Evolutionary conservation across 345 rosid species (phyloP).

Genomic region (Eucalyptus camaldulensis): DNA sequence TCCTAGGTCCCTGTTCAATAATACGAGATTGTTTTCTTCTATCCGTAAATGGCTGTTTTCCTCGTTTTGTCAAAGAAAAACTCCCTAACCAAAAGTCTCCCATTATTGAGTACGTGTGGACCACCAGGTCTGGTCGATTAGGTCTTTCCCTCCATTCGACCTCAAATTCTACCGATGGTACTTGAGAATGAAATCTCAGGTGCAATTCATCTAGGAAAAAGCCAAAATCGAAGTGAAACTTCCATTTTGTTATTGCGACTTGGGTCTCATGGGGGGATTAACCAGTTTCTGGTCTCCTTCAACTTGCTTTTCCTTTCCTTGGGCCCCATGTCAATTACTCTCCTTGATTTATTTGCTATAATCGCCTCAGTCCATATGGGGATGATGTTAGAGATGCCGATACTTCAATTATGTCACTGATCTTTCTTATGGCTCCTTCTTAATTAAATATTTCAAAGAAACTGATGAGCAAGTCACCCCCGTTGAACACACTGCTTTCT

Average conservation of each 20-base stretch:
- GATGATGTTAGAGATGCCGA: not conserved
- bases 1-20: too few relatives aligned
- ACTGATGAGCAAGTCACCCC: not conserved
- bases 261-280: not conserved
- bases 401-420: accelerated
- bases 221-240: not conserved
- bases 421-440: not conserved
- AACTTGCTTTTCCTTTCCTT: not conserved
- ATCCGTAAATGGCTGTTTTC: too few relatives aligned
- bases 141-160: not conserved
- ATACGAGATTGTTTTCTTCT: too few relatives aligned
- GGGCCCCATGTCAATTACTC: not conserved
- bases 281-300: not conserved
- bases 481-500: not conserved
- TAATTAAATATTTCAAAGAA: not conserved
- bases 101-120: not conserved
- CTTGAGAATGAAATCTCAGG: not conserved
- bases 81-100: not conserved
- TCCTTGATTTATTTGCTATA: not conserved
- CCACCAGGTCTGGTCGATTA: not conserved
- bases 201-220: not conserved
- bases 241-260: not conserved
- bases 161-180: not conserved
- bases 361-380: not conserved
- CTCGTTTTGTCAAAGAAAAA: not conserved